Conservation (phyloP, 345 rosid species). For the Gossypium sturtianum region DNA sequence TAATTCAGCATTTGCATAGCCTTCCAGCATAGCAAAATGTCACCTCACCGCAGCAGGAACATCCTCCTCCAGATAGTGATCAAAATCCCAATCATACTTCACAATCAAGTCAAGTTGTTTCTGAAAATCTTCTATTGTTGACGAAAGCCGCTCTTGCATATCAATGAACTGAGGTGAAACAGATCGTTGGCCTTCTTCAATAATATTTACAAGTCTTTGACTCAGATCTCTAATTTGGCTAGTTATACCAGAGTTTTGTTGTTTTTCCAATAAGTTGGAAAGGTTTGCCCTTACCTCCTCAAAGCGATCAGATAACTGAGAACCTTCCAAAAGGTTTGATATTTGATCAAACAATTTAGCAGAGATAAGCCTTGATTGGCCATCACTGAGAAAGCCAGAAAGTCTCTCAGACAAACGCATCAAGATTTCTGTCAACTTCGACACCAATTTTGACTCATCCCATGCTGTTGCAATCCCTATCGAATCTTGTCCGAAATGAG, state of each 20-base stretch:
- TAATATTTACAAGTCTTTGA: constrained; percentile 57
- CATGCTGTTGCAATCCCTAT: constrained; percentile 37
- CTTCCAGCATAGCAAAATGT: constrained; percentile 34
- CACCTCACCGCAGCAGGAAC: constrained; percentile 98
- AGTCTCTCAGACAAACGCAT: constrained; percentile 78
- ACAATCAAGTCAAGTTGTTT: constrained; percentile 86
- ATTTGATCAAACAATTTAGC: constrained; percentile 75
- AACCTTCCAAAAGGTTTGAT: constrained; percentile 66
- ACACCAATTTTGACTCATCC: constrained; percentile 67
- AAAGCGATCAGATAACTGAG: constrained; percentile 60
- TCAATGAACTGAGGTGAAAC: constrained; percentile 81
- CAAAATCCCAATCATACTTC: constrained; percentile 96
- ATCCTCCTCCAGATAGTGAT: constrained; percentile 89
- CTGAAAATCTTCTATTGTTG: constrained; percentile 85
- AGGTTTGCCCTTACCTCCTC: constrained; percentile 67
- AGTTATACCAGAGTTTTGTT: constrained; percentile 63
- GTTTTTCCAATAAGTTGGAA: constrained; percentile 64
- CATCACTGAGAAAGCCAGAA: constrained; percentile 80
- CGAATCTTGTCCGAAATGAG: constrained; percentile 33
- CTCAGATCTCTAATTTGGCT: constrained; percentile 68
- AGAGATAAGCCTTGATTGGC: constrained; percentile 66
- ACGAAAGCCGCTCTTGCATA: constrained; percentile 70
- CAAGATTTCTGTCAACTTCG: constrained; percentile 60
- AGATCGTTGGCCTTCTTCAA: constrained; percentile 79
- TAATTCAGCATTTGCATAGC: constrained; percentile 21